A percentile compares a stretch with the other conserved stretches of the same genome.
phyloP scores from a whole-genome alignment of 129 eudicot species.

The Chrysanthemum makinoi region DNA sequence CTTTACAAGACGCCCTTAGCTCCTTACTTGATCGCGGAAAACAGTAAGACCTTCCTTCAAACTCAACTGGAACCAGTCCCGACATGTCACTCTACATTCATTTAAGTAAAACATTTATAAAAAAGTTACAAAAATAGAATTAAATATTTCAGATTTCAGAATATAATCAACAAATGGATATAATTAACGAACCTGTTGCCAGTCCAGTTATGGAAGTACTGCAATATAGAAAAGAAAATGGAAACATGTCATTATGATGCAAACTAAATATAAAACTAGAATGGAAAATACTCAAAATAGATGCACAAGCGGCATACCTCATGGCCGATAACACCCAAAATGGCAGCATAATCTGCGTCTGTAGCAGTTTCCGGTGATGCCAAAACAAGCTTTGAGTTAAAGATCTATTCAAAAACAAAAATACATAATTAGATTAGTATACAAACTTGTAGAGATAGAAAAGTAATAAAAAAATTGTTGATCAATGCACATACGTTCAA shows the following conservation, averaged over 20 bases:
- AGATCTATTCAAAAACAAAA: constrained; percentile 47
- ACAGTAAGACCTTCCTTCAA: constrained; percentile 98
- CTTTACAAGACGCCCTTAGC: constrained; percentile 31
- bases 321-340: constrained; percentile 95
- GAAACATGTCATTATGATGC: neutral
- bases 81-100: constrained; percentile 81
- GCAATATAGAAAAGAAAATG: constrained; percentile 31
- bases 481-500: constrained; percentile 60
- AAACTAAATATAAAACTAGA: neutral
- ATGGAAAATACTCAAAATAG: neutral
- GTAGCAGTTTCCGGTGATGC: constrained; percentile 98
- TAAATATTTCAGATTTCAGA: neutral
- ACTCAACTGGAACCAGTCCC: constrained; percentile 98
- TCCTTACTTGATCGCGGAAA: constrained; percentile 91
- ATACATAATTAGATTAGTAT: neutral
- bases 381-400: constrained; percentile 89
- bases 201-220: constrained; percentile 99
- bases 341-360: constrained; percentile 96
- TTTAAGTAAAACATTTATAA: constrained; percentile 2
- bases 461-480: no score
- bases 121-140: neutral
- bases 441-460: no score
- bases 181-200: constrained; percentile 75
- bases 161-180: constrained; percentile 8
- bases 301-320: constrained; percentile 52